Base-by-base conservation (phyloP, 768 basidiomycete genomes). In the Leccinum rimulosum region DNA sequence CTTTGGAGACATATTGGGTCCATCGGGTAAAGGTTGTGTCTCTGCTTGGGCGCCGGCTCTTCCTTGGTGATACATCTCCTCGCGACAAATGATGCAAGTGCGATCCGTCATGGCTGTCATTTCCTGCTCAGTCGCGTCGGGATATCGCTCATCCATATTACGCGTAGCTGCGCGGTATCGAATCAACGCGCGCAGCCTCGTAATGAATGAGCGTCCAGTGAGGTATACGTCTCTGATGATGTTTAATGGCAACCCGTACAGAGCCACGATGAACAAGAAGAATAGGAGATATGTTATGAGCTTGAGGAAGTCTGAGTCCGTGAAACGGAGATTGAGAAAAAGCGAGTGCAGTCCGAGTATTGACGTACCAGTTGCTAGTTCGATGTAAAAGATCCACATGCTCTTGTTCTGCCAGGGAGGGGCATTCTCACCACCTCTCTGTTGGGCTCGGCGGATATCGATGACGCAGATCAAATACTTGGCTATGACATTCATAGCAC, bases 341-440 rank as follows among this genome's bases (percentile, higher is more conserved):
- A 15, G 33, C 11, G 27, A 53, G 55, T 25, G 53, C 35, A 55
- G 51, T 55, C 7, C 48, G 51, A 50, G 35, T 22, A 11, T 55
- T 48, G 19, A 74, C 85, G 50, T 63, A 95, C 96, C 95, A 45
- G 95, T 95, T 28, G 81, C 79, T 54, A 98, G 76, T 69, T 98
- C 97, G 58, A 98, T 86, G 70, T 98, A 98, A 77, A 97, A 98
- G 9, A 91, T 79, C 80, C 87, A 95, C 87, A 98, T 95, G 77
- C 92, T 94, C 80, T 98, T 98, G 69, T 95, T 89, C 73, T 99
- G 95, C 97, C 97, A 98, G 50, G 88, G 84, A 62, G 94, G 88
- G 2, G 91, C 86, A 72, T 89, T 89, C 72, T 90, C 91, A 31
- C 91, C 91, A 38, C 92, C 92, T 57, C 88, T 75, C 54, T 79